Evolutionary conservation across 176 grass and related monocot species (phyloP), one percentile per base, ranked within the genome.

Genomic region (Bothriochloa decipiens): DNA sequence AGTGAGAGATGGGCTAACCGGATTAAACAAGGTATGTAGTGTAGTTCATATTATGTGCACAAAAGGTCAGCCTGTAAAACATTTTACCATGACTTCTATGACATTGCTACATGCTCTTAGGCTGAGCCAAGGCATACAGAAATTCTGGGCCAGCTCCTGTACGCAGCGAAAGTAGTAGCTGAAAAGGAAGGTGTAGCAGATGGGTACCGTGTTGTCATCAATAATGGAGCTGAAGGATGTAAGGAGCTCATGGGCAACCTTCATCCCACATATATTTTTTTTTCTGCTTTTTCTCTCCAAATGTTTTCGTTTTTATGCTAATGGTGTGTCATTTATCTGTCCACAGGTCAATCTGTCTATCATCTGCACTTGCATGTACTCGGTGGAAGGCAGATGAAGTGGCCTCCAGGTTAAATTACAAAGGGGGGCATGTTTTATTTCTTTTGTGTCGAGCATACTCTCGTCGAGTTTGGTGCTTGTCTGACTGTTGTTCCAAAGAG

Each of bases 331-430:
- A 36, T 76, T 26, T 74, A 8, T 81, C 27, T 83, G 22, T 33
- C 70, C 11, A 77, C 82, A 98, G 95, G 95, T 83, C 95, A 98
- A 81, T 93, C 95, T 28, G 95, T 98, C 11, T 98, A 98, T 61
- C 95, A 98, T 81, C 84, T 98, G 52, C 95, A 98, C 50, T 55
- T 98, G 76, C 92, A 95, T 83, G 68, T 98, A 49, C 87, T 98
- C 0, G 95, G 95, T 70, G 95, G 95, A 83, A 91, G 95, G 79
- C 92, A 95, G 73, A 89, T 98, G 92, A 90, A 82, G 53, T 98
- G 95, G 95, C 95, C 95, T 22, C 64, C 95, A 78, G 95, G 95
- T 70, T 98, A 82, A 86, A 22, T 85, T 41, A 45, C 11, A 1
- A 11, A 77, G 16, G 14, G 4, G 22, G 50, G 52, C 58, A 27